Evolutionary conservation across 23 red algal species (phyloP), one percentile per base, ranked within the genome.

Genomic region (Gracilaria vermiculophylla): DNA sequence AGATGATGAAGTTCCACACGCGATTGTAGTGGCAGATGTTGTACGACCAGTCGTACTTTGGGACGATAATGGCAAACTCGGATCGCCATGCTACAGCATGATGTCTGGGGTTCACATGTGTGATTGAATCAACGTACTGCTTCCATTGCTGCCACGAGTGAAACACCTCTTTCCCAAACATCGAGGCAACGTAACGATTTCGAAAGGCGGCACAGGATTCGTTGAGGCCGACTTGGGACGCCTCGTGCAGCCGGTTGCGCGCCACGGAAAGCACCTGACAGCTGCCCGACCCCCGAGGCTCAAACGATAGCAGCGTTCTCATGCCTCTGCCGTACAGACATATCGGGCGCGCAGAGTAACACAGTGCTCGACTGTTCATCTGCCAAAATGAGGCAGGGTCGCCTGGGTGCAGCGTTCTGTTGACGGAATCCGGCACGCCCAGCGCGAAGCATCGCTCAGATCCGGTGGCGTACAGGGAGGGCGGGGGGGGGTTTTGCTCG

Each of bases 1-100:
- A 85, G 14, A 93, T 76, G 62, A 84, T 60, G 77, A 58, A 85
- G 50, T 85, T 76, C 90, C 90, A 93, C 12, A 85, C 54, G 0
- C 90, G 79, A 25, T 85, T 85, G 57, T 85, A 93, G 45, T 93
- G 90, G 41, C 90, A 93, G 21, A 93, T 93, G 19, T 93, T 93
- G 48, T 66, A 86, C 0, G 78, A 85, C 80, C 81, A 93, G 32
- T 85, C 52, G 45, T 93, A 93, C 71, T 93, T 93, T 17, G 90
- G 90, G 14, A 85, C 69, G 27, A 93, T 67, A 42, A 93, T 85
- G n/a, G 90, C 90, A n/a, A 93, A 85, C 8, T 76, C 37, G 24
- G 65, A 53, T 14, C 53, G 21, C 90, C 90, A 93, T 10, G 34
- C 53, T 14, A 93, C 71, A 14, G 90, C 71, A 69, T 92, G 88